Evolutionary conservation across 2,329 filamentous ascomycete genomes (phyloP).

Genomic region (Aureobasidium lini): DNA sequence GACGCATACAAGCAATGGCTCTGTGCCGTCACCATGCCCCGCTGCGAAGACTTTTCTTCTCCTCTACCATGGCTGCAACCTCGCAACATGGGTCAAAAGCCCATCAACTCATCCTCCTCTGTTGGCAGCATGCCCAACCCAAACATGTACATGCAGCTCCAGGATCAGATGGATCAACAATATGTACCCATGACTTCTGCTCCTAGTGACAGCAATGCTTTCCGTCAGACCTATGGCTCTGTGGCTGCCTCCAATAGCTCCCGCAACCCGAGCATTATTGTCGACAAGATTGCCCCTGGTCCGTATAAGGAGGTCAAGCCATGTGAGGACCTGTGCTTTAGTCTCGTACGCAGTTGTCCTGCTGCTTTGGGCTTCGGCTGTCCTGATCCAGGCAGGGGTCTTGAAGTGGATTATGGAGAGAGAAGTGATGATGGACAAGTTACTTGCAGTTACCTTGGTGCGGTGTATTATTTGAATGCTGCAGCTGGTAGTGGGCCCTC

Average conservation of each 20-base stretch:
- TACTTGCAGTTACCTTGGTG: constrained; percentile 30
- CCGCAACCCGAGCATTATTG: constrained; percentile 51
- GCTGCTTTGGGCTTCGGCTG: constrained; percentile 68
- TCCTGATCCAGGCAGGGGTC: constrained; percentile 45
- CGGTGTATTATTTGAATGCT: constrained; percentile 27
- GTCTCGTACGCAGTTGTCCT: constrained; percentile 78
- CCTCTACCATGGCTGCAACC: constrained; percentile 50
- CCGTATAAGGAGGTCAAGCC: constrained; percentile 92
- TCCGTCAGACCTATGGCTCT: constrained; percentile 24
- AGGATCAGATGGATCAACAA: constrained; percentile 18
- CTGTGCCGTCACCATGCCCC: constrained; percentile 85
- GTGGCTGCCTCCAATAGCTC: constrained; percentile 27
- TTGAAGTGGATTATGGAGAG: constrained; percentile 46
- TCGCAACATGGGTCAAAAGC: constrained; percentile 58
- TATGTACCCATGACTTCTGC: constrained; percentile 29
- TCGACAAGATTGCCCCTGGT: constrained; percentile 63
- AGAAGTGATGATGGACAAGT: constrained; percentile 21
- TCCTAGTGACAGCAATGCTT: constrained; percentile 26
- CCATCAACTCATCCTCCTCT: constrained; percentile 21
- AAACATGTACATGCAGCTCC: neutral
- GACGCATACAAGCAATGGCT: constrained; percentile 88
- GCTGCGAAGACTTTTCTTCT: constrained; percentile 75
- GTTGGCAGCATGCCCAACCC: neutral
- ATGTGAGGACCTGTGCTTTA: constrained; percentile 80
- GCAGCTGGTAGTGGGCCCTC: neutral